Percentiles rank a stretch among this genome's conserved stretches.
Evolutionary conservation across 2,329 filamentous ascomycete genomes (phyloP).

Genomic region (Lasiodiplodia sp.): DNA sequence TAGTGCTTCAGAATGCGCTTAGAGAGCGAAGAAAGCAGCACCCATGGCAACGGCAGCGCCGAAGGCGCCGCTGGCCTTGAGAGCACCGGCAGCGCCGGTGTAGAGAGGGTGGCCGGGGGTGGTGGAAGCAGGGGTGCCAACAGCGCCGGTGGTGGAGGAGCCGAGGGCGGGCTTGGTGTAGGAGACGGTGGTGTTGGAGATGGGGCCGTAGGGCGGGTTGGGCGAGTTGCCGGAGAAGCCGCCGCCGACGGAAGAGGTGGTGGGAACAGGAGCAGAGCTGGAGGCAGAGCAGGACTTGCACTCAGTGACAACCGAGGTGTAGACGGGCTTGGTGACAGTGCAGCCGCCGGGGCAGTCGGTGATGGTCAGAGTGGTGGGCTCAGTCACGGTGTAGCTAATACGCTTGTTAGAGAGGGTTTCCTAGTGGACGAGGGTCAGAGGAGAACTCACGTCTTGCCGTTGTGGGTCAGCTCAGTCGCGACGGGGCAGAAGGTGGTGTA

Average conservation of each 20-base stretch:
- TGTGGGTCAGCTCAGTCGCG: slow-evolving; percentile 25
- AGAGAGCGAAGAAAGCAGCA: slow-evolving; percentile 30
- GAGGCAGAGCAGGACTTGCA: slow-evolving; percentile 29
- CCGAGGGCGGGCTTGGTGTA: slow-evolving; percentile 39
- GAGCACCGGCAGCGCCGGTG: slow-evolving; percentile 57
- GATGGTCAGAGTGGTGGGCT: slow-evolving; percentile 32
- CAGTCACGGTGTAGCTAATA: slow-evolving; percentile 24
- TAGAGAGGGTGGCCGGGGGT: slow-evolving; percentile 42
- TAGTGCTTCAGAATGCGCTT: slow-evolving; percentile 9
- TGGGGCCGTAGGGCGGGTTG: slow-evolving; percentile 41
- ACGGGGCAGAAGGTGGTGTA: slow-evolving; percentile 43
- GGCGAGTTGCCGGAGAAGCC: slow-evolving; percentile 1
- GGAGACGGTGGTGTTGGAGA: slow-evolving; percentile 37
- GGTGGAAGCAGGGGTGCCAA: slow-evolving; percentile 39
- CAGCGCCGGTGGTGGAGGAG: slow-evolving; percentile 34
- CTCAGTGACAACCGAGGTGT: slow-evolving; percentile 23
- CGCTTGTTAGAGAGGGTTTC: too few relatives aligned
- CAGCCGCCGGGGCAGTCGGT: slow-evolving; percentile 36
- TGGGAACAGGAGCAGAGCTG: slow-evolving; percentile 3
- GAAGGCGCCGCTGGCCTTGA: slow-evolving; percentile 55
- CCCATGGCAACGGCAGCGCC: slow-evolving; percentile 48
- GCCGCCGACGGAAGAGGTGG: slow-evolving; percentile 31
- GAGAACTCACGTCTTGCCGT: slow-evolving; percentile 16
- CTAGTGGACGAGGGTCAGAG: too few relatives aligned
- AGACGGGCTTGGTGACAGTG: slow-evolving; percentile 39